Evolutionary conservation across 108 stramenopile species (phyloP).

Genomic region (Discostella stelligeroides): DNA sequence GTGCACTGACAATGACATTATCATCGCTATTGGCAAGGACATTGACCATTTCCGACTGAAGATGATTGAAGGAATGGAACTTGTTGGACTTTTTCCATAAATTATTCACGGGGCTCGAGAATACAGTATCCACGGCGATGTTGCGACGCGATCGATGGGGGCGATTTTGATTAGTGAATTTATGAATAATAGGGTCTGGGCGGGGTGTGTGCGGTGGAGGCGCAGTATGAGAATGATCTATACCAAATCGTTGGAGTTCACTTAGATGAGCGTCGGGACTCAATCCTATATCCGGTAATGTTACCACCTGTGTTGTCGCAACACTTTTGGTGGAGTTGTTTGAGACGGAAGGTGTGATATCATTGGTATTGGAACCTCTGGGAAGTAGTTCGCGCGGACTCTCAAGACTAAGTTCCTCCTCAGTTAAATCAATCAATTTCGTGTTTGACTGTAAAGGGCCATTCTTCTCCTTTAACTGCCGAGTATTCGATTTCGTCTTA

Average conservation of each 20-base stretch:
- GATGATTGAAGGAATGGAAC: constrained; percentile 71
- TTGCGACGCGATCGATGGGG: constrained; percentile 49
- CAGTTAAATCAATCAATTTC: no score
- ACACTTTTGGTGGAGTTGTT: neutral
- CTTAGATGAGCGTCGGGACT: constrained; percentile 10
- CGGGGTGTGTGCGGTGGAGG: constrained; percentile 19
- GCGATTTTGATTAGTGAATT: constrained; percentile 52
- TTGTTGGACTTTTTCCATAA: constrained; percentile 69
- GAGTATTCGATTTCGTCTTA: no score
- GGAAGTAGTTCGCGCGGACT: no score
- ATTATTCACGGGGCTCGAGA: constrained; percentile 53
- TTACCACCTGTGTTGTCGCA: constrained; percentile 4
- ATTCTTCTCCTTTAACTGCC: no score
- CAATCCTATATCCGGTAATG: constrained; percentile 17
- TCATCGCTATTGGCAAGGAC: constrained; percentile 68
- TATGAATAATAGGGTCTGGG: constrained; percentile 57
- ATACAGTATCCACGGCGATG: constrained; percentile 51
- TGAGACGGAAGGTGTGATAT: neutral
- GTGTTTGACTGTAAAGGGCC: no score
- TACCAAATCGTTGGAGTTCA: constrained; percentile 32
- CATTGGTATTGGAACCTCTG: neutral
- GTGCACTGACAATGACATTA: constrained; percentile 96
- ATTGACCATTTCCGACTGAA: constrained; percentile 77
- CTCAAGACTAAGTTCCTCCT: no score
- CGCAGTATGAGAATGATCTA: constrained; percentile 34